A percentile compares a stretch with the other conserved stretches of the same genome.
Evolutionary conservation across 441 rosid species (phyloP).

Genomic region (Omphalea diandra): DNA sequence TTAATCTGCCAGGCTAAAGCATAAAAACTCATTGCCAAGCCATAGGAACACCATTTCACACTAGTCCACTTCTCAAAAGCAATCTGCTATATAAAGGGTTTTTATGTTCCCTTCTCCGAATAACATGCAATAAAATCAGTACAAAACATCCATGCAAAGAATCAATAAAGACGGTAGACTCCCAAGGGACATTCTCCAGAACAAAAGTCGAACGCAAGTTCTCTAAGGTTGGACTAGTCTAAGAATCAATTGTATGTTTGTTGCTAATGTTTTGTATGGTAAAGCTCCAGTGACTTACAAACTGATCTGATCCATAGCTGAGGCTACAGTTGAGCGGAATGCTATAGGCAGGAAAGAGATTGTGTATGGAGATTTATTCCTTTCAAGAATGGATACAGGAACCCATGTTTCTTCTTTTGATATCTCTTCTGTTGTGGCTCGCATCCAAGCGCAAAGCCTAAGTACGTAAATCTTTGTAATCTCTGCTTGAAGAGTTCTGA

Average conservation of each 20-base stretch:
- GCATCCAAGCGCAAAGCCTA: conserved; percentile 97
- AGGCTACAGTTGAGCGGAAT: conserved; percentile 65
- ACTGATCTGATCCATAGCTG: conserved; percentile 88
- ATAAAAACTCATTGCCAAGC: too few species aligned
- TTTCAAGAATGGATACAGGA: conserved; percentile 82
- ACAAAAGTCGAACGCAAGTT: not conserved
- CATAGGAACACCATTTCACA: not conserved
- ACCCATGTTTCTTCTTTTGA: conserved; percentile 88
- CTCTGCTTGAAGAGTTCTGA: conserved; percentile 78
- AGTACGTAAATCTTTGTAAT: conserved; percentile 74
- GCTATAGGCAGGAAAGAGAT: conserved; percentile 92
- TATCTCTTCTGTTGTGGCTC: conserved; percentile 66
- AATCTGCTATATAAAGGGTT: not conserved
- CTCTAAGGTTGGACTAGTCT: conserved; percentile 1
- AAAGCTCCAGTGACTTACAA: conserved; percentile 51
- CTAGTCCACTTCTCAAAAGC: not conserved
- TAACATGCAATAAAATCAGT: not conserved
- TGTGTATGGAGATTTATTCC: conserved; percentile 83
- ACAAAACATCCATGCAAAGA: not conserved
- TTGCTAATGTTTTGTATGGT: conserved; percentile 8
- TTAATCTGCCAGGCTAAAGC: too few species aligned
- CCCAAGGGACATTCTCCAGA: not conserved
- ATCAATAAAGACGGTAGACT: not conserved
- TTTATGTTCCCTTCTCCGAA: not conserved
- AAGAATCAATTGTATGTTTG: conserved; percentile 4